Evolutionary conservation across 371 early-diverging fungal genomes (phyloP).

Genomic region (Actinomortierella ambigua): DNA sequence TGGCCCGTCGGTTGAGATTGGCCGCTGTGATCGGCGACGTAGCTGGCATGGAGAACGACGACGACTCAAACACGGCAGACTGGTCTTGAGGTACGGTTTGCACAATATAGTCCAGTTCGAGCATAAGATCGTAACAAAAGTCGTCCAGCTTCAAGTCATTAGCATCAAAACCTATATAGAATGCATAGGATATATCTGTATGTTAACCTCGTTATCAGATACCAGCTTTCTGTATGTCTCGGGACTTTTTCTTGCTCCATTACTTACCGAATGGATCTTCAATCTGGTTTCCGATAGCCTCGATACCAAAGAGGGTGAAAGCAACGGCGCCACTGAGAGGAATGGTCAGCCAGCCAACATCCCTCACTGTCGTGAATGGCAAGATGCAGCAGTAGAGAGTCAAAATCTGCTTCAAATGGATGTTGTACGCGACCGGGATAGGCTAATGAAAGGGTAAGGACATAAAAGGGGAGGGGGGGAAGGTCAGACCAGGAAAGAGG

Average conservation of each 20-base stretch:
- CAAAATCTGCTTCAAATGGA: conserved; percentile 79
- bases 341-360: conserved; percentile 61
- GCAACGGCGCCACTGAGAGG: conserved; percentile 65
- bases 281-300: conserved; percentile 62
- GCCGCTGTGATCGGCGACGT: no score
- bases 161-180: conserved; percentile 38
- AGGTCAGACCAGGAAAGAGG: no score
- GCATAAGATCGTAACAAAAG: conserved; percentile 45
- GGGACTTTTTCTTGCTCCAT: neutral
- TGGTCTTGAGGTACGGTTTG: conserved; percentile 45
- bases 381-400: conserved; percentile 66
- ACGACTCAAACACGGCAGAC: conserved; percentile 36
- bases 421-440: conserved; percentile 78
- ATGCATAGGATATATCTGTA: no score
- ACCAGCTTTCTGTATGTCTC: no score
- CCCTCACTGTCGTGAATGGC: conserved; percentile 70
- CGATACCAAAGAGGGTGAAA: conserved; percentile 78
- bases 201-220: no score
- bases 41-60: no score
- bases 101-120: conserved; percentile 46
- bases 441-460: no score
- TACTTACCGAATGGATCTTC: conserved; percentile 75
- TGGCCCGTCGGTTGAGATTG: no score
- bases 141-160: conserved; percentile 50
- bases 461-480: no score